Percentiles rank a stretch among this genome's conserved stretches.
These are phyloP conservation scores for Sistotremastrum niveocremeum DNA, from an alignment of 768 basidiomycete species.

Conservation along the genomic window DNA sequence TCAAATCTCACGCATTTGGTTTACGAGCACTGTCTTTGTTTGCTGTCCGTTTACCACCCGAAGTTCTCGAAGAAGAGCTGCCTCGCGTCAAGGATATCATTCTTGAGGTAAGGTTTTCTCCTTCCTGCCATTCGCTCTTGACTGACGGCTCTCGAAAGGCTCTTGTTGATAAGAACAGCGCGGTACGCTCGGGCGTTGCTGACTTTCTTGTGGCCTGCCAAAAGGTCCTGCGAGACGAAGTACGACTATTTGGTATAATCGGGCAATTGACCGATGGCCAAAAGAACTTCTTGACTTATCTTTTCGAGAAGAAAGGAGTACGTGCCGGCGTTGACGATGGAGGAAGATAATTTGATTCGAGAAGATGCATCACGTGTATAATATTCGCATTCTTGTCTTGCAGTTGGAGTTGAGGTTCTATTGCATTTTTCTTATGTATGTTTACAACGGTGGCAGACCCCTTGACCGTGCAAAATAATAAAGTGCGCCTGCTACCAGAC, in stretches of 20 bases:
- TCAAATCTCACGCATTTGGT: conserved; percentile 67
- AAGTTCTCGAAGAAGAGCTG: conserved; percentile 78
- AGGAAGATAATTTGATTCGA: too few species aligned
- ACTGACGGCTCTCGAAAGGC: conserved; percentile 29
- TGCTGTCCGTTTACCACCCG: conserved; percentile 62
- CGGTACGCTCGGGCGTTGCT: conserved; percentile 74
- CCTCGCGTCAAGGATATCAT: conserved; percentile 63
- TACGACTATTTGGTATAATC: conserved; percentile 66
- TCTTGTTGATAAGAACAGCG: conserved; percentile 59
- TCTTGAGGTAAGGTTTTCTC: conserved; percentile 37
- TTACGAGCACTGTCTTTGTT: conserved; percentile 76
- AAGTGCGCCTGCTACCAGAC: conserved; percentile 44
- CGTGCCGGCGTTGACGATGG: conserved; percentile 28
- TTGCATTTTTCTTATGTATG: conserved; percentile 6
- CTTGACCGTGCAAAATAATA: conserved; percentile 25
- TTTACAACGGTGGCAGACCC: conserved; percentile 11
- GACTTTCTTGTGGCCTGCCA: conserved; percentile 76
- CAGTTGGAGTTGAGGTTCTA: background rate
- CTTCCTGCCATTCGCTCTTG: background rate
- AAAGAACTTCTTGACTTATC: conserved; percentile 79
- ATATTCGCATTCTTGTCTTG: background rate
- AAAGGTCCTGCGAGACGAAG: conserved; percentile 69
- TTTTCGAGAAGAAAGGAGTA: conserved; percentile 79
- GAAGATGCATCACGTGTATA: too few species aligned
- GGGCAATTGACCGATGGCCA: conserved; percentile 81